Base-by-base conservation (phyloP, 441 rosid species). In the Arabidopsis lyrata region DNA sequence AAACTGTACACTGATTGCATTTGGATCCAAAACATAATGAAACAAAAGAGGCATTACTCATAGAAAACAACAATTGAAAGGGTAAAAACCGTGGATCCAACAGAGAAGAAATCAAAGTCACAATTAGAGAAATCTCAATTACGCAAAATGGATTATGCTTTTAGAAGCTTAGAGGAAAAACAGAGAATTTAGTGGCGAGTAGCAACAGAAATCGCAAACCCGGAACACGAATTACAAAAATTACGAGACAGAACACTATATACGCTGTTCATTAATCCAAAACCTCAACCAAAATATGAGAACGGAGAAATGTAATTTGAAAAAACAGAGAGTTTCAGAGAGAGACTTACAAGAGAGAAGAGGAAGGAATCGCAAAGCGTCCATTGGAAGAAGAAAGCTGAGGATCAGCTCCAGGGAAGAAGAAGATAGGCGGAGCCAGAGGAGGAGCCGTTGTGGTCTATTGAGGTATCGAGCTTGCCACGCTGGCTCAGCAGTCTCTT, bases 391-490 rank as follows among this genome's bases (percentile, higher is more conserved):
- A 56, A 55, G 58, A 15, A 34, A 52, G 0, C 0, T 22, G 74
- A 75, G 74, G 0, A 59, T 59, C 62, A 50, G 54, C 54, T 74
- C 48, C 68, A 50, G 11, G 66, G 54, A 52, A 27, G 65, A 62
- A 53, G 70, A 76, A 69, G 75, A 76, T 70, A 56, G 75, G 35
- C 54, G 61, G 29, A 83, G 72, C 98, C 98, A 93, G 39, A 93
- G 68, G 50, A 93, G 80, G 68, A 88, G 80, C 74, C 98, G 82
- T 29, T 88, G 89, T 1, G 95, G 92, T 8, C 95, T 85, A 35
- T 88, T 93, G 11, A 91, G 86, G 83, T 82, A 91, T 74, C 97
- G 86, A 45, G 98, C 96, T 86, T 88, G 95, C 98, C 97, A 90
- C n/a, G 96, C 90, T 22, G 97, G 98, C 77, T 94, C 98, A 12